phyloP scores from a whole-genome alignment of 805 yeast genomes.

The Kazachstania viticola region DNA sequence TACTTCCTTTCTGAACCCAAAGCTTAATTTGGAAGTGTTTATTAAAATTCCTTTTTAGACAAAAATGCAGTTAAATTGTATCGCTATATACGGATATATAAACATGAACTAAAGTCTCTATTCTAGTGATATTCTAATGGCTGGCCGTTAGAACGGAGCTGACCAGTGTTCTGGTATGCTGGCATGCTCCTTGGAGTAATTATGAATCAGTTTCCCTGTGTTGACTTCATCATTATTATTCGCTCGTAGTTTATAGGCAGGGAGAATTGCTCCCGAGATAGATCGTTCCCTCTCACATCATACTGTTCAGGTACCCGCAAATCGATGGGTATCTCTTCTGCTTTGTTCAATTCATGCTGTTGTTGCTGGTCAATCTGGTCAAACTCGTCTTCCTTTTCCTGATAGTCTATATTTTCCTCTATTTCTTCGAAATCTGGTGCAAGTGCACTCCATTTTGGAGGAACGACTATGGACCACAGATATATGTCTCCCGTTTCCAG shows the following conservation, averaged over 20 bases:
- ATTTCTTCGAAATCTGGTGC: constrained; percentile 95
- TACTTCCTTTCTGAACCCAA: too few species aligned
- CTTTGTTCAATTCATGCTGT: constrained; percentile 43
- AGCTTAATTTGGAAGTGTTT: too few species aligned
- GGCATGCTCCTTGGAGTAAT: too few species aligned
- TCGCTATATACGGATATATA: too few species aligned
- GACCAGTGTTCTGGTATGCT: too few species aligned
- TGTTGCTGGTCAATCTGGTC: constrained; percentile 63
- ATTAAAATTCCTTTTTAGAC: too few species aligned
- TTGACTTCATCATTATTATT: constrained; percentile 21
- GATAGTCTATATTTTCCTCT: constrained; percentile 81
- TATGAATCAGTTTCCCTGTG: too few species aligned
- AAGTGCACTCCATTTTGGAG: constrained; percentile 91
- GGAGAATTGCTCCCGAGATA: constrained; percentile 39
- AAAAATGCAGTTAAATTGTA: too few species aligned
- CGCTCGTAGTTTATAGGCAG: constrained; percentile 39
- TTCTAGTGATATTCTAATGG: too few species aligned
- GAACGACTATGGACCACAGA: constrained; percentile 69
- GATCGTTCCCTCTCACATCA: constrained; percentile 65
- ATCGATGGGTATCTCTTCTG: constrained; percentile 53
- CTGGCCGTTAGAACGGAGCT: too few species aligned
- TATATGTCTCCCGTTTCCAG: constrained; percentile 74
- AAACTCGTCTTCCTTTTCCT: constrained; percentile 85
- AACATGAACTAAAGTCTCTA: too few species aligned
- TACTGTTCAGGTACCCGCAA: constrained; percentile 48